These are phyloP conservation scores for Quambalaria eucalypti DNA, from an alignment of 1,284 basidiomycete genomes.

Conservation along the genomic window DNA sequence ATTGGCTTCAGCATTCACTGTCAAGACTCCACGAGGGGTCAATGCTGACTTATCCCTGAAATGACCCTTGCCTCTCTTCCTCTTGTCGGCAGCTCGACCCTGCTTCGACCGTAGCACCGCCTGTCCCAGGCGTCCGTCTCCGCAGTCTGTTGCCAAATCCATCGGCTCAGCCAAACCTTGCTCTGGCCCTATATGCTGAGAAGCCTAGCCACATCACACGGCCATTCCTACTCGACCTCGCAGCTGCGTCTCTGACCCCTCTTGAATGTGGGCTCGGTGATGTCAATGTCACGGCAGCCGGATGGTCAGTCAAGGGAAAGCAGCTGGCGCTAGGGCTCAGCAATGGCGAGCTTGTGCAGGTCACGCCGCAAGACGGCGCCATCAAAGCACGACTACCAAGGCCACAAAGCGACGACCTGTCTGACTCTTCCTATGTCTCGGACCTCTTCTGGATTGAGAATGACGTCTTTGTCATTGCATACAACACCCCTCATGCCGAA, in stretches of 20 bases:
- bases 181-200: constrained; percentile 44
- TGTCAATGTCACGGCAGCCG: constrained; percentile 50
- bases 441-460: constrained; percentile 63
- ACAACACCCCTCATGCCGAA: constrained; percentile 48
- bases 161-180: constrained; percentile 45
- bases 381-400: constrained; percentile 57
- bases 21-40: too few species aligned
- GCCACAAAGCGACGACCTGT: constrained; percentile 50
- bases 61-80: too few species aligned
- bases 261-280: constrained; percentile 13
- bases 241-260: constrained; percentile 16
- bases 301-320: constrained; percentile 80
- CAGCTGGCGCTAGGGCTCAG: constrained; percentile 68
- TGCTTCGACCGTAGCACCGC: constrained; percentile 13
- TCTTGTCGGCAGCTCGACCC: constrained; percentile 17
- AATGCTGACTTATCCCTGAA: too few species aligned
- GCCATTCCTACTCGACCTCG: constrained; percentile 20
- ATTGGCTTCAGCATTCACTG: too few species aligned
- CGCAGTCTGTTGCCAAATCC: constrained; percentile 50
- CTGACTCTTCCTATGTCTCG: constrained; percentile 52
- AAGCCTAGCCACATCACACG: constrained; percentile 42
- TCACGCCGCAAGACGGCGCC: constrained; percentile 54
- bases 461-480: constrained; percentile 62
- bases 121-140: constrained; percentile 15
- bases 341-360: constrained; percentile 64